These are phyloP conservation scores for Tagetes patula DNA, from an alignment of 129 eudicot genomes.

Conservation along the genomic window DNA sequence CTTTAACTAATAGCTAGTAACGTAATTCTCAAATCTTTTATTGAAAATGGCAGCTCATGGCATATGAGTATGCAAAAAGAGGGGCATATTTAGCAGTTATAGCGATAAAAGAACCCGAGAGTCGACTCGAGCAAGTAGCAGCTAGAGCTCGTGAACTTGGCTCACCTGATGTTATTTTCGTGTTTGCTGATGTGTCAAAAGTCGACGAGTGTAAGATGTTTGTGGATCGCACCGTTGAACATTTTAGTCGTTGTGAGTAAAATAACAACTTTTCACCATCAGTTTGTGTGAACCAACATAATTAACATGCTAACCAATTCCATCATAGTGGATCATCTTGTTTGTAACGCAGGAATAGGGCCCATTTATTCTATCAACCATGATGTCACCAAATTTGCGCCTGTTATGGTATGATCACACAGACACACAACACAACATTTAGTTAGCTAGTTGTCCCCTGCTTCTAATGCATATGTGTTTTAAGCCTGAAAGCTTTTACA, in stretches of 20 bases:
- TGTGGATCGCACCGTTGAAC: constrained; percentile 35
- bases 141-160: constrained; percentile 38
- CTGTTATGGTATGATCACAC: constrained; percentile 34
- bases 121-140: constrained; percentile 44
- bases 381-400: constrained; percentile 32
- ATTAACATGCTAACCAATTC: neutral
- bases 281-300: neutral
- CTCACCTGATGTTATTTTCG: constrained; percentile 44
- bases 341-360: constrained; percentile 53
- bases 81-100: constrained; percentile 42
- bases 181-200: constrained; percentile 44
- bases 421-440: too few relatives aligned
- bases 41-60: constrained; percentile 35
- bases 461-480: too few relatives aligned
- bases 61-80: constrained; percentile 48
- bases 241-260: constrained; percentile 39
- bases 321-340: constrained; percentile 54
- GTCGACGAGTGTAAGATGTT: constrained; percentile 39
- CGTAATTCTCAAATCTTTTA: neutral
- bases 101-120: constrained; percentile 35
- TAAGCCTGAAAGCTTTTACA: neutral
- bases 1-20: neutral
- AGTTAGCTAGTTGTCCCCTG: too few relatives aligned
- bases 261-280: neutral
- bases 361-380: constrained; percentile 8